Evolutionary conservation across 345 rosid genomes (phyloP), one percentile per base, ranked within the genome.

Genomic region (Syzygium jambos): DNA sequence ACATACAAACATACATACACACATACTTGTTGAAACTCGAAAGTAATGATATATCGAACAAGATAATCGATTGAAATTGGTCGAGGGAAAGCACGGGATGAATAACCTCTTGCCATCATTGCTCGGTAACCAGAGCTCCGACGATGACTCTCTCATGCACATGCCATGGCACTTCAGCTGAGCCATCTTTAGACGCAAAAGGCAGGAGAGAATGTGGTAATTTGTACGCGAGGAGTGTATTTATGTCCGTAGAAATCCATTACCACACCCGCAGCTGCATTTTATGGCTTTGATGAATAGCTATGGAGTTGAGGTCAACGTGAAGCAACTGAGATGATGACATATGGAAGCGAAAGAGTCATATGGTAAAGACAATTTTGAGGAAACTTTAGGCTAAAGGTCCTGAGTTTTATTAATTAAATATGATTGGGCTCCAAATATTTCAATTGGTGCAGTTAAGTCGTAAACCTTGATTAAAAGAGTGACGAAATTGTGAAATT

Each of bases 91-190:
- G 38, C n/a, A 13, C 46, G 16, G 68, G 1, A n/a, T 49, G 41
- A 13, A 38, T 56, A 83, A 95, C 98, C 98, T 95, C 87, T 90
- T 91, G 85, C 52, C 49, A 90, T 38, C 87, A 34, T 87, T 5
- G 92, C 55, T 88, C 73, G 91, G 90, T 30, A 89, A 89, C 43
- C 91, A 88, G 27, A 91, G 84, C 77, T 88, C 93, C 90, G 90
- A 87, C 27, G 85, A 54, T 9, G 88, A 80, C 21, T 90, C 94
- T 85, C 88, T 87, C 87, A 90, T 86, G 92, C 90, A 91, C 87
- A 90, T 43, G 80, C 93, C 86, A 84, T 65, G 89, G 87, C 92
- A 54, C 88, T 88, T 92, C 91, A 95, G 89, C 78, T 89, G 86
- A 63, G 88, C 89, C 97, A 95, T 85, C 59, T 85, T 53, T 34